phyloP scores from a whole-genome alignment of 352 stramenopile species.

The Globisporangium cystogenes region DNA sequence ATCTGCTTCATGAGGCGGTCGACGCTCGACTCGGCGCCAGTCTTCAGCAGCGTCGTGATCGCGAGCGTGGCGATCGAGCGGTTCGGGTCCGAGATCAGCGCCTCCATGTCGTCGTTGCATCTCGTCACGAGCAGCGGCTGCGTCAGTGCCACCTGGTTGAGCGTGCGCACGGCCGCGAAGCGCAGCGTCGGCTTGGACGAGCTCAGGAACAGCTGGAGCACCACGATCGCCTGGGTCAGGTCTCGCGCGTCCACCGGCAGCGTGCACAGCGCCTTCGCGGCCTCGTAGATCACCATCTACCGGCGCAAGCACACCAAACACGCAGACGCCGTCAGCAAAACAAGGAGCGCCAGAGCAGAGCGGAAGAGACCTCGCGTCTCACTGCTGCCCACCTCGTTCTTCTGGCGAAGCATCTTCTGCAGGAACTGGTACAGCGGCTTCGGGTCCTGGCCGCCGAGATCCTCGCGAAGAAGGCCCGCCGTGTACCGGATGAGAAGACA shows the following conservation, averaged over 20 bases:
- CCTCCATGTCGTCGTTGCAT: slow-evolving; percentile 99
- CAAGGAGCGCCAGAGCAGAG: background rate
- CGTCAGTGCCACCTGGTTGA: slow-evolving; percentile 90
- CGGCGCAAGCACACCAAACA: background rate
- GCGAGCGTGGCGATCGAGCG: slow-evolving; percentile 97
- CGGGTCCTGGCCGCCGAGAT: slow-evolving; percentile 75
- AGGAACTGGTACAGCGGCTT: slow-evolving; percentile 88
- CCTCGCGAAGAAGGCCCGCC: slow-evolving; percentile 84
- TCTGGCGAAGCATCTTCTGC: slow-evolving; percentile 96
- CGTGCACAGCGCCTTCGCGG: slow-evolving; percentile 93
- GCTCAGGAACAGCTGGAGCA: slow-evolving; percentile 94
- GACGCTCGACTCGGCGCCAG: slow-evolving; percentile 94
- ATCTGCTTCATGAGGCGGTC: slow-evolving; percentile 98
- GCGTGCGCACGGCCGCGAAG: slow-evolving; percentile 96
- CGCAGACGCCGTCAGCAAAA: background rate
- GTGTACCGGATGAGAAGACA: slow-evolving; percentile 98
- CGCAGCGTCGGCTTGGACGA: slow-evolving; percentile 94
- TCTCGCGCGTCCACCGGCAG: slow-evolving; percentile 96
- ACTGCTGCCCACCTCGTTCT: slow-evolving; percentile 75
- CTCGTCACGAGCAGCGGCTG: slow-evolving; percentile 95
- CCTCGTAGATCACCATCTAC: slow-evolving; percentile 99
- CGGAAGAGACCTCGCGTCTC: background rate
- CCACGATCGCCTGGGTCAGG: slow-evolving; percentile 95
- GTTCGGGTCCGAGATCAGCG: slow-evolving; percentile 96
- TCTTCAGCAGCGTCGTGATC: slow-evolving; percentile 99